Base-by-base conservation (phyloP, 1,139 yeast genomes). In the Zygosaccharomyces sapae region DNA sequence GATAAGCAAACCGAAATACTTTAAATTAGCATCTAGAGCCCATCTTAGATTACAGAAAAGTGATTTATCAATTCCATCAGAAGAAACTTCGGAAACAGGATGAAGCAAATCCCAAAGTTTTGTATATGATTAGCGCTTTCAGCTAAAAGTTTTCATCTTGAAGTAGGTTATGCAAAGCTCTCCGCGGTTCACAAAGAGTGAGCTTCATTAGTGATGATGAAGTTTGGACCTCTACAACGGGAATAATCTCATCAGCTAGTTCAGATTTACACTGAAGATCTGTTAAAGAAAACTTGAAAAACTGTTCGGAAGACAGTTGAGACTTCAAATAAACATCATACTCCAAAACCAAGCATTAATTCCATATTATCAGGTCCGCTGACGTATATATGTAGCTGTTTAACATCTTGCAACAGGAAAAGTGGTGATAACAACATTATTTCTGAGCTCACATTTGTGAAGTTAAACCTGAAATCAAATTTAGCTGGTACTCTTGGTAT, bases 131-230 rank as follows among this genome's bases (percentile, higher is more conserved):
- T 47, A 8, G 56, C 41, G 49, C 62, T 60, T 36, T 55, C 48
- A 2, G 52, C 49, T 18, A 58, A 55, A n/a, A 53, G 27, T 55
- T 53, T 41, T 60, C 59, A 41, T 62, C 67, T 38, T 60, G 58
- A 8, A 57, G 39, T 31, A 58, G 53, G 44, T 61, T 55, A 7
- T 50, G 46, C 5, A 59, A 22, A 25, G 60, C 46, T 34, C 57
- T 52, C 27, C 57, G 57, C 2, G 66, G 65, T 30, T 62, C 67
- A 8, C 60, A 57, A 29, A 61, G 45, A 1, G 65, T 61, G 36
- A 61, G 24, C 41, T 63, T 63, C 7, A 55, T 49, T 24, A 59
- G 45, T 5, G 62, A 55, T 7, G 57, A 52, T 5, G 59, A 49
- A 6, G 59, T 20, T 4, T 53, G 53, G 4, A 55, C 41, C 36